Evolutionary conservation across 805 yeast genomes (phyloP).

Genomic region (Suhomyces kilbournensis): DNA sequence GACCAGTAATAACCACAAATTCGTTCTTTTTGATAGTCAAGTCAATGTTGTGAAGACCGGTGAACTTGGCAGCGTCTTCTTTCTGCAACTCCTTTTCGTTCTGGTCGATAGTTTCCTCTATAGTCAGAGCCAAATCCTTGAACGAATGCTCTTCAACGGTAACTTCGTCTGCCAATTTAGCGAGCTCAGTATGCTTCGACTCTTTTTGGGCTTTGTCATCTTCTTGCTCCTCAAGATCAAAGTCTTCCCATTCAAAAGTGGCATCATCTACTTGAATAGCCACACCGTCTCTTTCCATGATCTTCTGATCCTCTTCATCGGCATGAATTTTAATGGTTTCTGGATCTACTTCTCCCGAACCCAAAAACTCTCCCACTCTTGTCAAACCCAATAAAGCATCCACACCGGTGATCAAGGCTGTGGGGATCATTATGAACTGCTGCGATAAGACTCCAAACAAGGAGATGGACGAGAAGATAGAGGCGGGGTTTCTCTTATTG

Average conservation of each 20-base stretch:
- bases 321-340: conserved; percentile 29
- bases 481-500: conserved; percentile 49
- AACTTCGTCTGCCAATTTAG: background rate
- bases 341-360: conserved; percentile 41
- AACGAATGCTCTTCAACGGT: conserved; percentile 3
- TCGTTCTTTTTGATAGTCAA: conserved; percentile 60
- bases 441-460: conserved; percentile 60
- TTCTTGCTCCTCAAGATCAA: conserved; percentile 16
- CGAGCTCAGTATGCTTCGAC: background rate
- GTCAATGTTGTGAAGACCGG: conserved; percentile 50
- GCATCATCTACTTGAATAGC: conserved; percentile 55
- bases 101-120: background rate
- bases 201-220: conserved; percentile 11
- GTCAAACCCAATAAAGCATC: conserved; percentile 64
- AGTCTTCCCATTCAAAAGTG: conserved; percentile 63
- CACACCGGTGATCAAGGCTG: conserved; percentile 63
- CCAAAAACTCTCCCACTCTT: conserved; percentile 54
- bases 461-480: conserved; percentile 67
- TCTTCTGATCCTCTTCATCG: conserved; percentile 13
- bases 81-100: background rate
- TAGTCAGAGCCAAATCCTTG: background rate
- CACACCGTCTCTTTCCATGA: conserved; percentile 25
- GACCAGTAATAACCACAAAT: conserved; percentile 72
- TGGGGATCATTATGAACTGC: conserved; percentile 67
- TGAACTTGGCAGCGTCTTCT: conserved; percentile 18